Conservation (phyloP, 768 basidiomycete species). For the Tricholoma terreum region DNA sequence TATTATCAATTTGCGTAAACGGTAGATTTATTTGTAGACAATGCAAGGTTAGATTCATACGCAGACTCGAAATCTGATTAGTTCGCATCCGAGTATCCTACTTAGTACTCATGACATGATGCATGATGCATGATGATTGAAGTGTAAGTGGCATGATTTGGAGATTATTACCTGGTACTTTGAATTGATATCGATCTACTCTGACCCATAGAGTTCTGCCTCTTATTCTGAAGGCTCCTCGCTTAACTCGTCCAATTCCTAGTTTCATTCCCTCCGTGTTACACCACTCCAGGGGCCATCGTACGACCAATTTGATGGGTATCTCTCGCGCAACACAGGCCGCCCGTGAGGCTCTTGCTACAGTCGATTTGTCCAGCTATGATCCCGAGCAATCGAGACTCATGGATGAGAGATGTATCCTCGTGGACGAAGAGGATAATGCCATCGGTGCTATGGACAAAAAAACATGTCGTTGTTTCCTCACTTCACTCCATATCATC, state of each 20-base stretch:
- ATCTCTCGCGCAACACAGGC: slow-evolving; percentile 58
- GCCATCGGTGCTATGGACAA: slow-evolving; percentile 88
- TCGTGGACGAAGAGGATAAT: slow-evolving; percentile 85
- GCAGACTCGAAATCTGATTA: no score
- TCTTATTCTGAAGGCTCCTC: not conserved
- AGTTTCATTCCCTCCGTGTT: not conserved
- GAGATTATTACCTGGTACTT: slow-evolving; percentile 5
- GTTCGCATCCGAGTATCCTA: no score
- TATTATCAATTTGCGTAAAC: no score
- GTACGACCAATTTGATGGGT: not conserved
- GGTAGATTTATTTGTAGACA: no score
- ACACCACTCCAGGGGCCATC: not conserved
- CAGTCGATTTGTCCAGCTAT: slow-evolving; percentile 77
- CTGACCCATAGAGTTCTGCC: not conserved
- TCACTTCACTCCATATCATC: not conserved
- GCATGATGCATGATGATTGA: no score
- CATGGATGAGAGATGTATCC: slow-evolving; percentile 95
- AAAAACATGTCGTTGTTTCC: slow-evolving; percentile 77
- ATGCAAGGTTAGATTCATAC: no score
- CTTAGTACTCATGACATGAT: not conserved
- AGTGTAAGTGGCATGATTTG: slow-evolving; percentile 12
- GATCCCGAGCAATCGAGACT: slow-evolving; percentile 90
- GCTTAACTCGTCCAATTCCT: not conserved
- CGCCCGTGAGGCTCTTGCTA: slow-evolving; percentile 62
- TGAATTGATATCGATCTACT: slow-evolving; percentile 7